Conservation (phyloP, 1,284 basidiomycete species). For the Anthracocystis walkeri region DNA sequence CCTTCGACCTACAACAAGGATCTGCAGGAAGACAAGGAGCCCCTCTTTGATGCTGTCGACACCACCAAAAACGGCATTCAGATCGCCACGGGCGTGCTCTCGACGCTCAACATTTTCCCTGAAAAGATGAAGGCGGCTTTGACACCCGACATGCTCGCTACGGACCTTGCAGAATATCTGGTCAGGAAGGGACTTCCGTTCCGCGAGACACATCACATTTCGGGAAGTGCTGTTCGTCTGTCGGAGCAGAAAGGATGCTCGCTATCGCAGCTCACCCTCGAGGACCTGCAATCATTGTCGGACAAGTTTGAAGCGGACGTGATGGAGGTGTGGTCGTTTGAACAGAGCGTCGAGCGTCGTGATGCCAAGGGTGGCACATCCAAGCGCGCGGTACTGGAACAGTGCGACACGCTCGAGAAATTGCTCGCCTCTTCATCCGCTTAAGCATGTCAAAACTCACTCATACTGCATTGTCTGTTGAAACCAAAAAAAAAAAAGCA, state of each 20-base stretch:
- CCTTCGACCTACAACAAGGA: constrained; percentile 99
- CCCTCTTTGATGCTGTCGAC: constrained; percentile 92
- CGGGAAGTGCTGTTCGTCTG: constrained; percentile 92
- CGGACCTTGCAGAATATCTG: constrained; percentile 96
- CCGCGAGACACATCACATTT: constrained; percentile 98
- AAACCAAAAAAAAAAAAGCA: background rate
- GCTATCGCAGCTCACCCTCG: constrained; percentile 82
- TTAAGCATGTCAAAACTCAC: constrained; percentile 3
- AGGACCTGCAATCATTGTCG: constrained; percentile 82
- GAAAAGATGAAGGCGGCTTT: constrained; percentile 89
- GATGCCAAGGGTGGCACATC: constrained; percentile 93
- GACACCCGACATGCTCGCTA: constrained; percentile 96
- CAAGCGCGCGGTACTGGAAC: constrained; percentile 83
- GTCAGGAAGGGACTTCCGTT: constrained; percentile 96
- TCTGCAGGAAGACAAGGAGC: constrained; percentile 98
- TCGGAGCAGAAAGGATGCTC: constrained; percentile 86
- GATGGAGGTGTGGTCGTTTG: constrained; percentile 67
- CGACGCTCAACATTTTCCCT: constrained; percentile 83
- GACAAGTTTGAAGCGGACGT: constrained; percentile 86
- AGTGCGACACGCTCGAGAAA: constrained; percentile 70
- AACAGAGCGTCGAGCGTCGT: constrained; percentile 86
- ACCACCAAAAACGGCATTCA: constrained; percentile 88
- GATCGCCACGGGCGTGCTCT: constrained; percentile 93
- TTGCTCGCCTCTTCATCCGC: constrained; percentile 29
- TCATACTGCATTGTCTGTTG: background rate